Evolutionary conservation across 2,329 filamentous ascomycete species (phyloP).

Genomic region (Talaromyces amestolkiae): DNA sequence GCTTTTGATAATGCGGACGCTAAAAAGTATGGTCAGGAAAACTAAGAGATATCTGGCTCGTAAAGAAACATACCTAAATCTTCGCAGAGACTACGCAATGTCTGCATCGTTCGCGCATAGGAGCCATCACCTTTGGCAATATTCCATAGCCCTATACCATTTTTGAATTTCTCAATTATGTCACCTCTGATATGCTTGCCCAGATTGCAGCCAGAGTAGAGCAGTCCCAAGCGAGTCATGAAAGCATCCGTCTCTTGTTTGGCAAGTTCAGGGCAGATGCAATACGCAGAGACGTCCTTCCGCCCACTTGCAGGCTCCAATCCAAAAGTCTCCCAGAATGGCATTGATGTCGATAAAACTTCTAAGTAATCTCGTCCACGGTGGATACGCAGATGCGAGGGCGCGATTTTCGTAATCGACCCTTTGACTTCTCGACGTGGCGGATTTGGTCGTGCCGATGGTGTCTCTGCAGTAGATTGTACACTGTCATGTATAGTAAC

Average conservation of each 20-base stretch:
- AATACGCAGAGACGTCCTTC: slow-evolving; percentile 59
- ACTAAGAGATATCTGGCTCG: background rate
- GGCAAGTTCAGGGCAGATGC: slow-evolving; percentile 53
- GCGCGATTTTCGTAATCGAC: slow-evolving; percentile 44
- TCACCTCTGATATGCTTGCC: slow-evolving; percentile 51
- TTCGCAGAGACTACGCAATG: slow-evolving; percentile 35
- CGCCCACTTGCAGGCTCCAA: slow-evolving; percentile 55
- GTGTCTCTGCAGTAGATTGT: slow-evolving; percentile 13
- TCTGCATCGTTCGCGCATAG: slow-evolving; percentile 37
- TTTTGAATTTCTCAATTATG: slow-evolving; percentile 38
- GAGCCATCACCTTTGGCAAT: slow-evolving; percentile 26
- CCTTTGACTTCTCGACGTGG: slow-evolving; percentile 32
- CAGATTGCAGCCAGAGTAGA: slow-evolving; percentile 58
- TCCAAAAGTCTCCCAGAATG: slow-evolving; percentile 62
- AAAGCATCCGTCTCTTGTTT: slow-evolving; percentile 50
- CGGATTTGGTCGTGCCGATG: slow-evolving; percentile 23
- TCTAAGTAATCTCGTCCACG: slow-evolving; percentile 55
- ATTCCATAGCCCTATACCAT: slow-evolving; percentile 40
- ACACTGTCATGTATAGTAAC: slow-evolving; percentile 32
- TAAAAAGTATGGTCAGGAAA: slow-evolving; percentile 22
- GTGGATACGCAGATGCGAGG: slow-evolving; percentile 55
- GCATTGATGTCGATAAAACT: slow-evolving; percentile 54
- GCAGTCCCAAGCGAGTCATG: slow-evolving; percentile 51
- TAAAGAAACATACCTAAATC: slow-evolving; percentile 33
- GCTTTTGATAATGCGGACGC: slow-evolving; percentile 37